Conservation (phyloP, 2,329 filamentous ascomycete species). For the Dactylellina parvicollis region DNA sequence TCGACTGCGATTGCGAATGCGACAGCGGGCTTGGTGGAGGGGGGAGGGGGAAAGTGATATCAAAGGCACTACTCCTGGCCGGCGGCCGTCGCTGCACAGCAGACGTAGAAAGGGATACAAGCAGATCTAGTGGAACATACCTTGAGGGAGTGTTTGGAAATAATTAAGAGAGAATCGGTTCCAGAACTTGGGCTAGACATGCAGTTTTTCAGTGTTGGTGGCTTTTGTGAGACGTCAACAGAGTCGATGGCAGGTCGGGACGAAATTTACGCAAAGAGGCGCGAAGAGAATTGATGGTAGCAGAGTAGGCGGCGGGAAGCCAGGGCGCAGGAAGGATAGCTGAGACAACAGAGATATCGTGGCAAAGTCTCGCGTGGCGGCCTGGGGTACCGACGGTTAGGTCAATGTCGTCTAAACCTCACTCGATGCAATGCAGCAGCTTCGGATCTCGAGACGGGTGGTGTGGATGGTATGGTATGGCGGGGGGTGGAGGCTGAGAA, state of each 20-base stretch:
- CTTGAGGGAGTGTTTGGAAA: conserved; percentile 32
- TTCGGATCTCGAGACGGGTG: conserved; percentile 11
- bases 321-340: conserved; percentile 42
- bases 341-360: conserved; percentile 53
- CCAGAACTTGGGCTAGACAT: conserved; percentile 49
- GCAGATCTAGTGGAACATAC: conserved; percentile 53
- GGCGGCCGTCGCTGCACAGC: neutral
- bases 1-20: conserved; percentile 20
- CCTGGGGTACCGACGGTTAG: conserved; percentile 29
- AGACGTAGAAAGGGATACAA: conserved; percentile 40
- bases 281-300: conserved; percentile 17
- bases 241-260: conserved; percentile 29
- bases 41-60: neutral
- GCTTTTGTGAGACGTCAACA: conserved; percentile 53
- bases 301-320: conserved; percentile 35
- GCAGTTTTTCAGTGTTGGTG: conserved; percentile 40
- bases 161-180: conserved; percentile 26
- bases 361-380: conserved; percentile 52
- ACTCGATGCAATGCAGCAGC: conserved; percentile 15
- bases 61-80: neutral
- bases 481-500: conserved; percentile 1
- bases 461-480: conserved; percentile 3
- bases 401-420: conserved; percentile 42
- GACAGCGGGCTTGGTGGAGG: neutral
- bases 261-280: conserved; percentile 35